Base-by-base conservation (phyloP, 371 early-diverging fungal species). In the Zychaea mexicana region DNA sequence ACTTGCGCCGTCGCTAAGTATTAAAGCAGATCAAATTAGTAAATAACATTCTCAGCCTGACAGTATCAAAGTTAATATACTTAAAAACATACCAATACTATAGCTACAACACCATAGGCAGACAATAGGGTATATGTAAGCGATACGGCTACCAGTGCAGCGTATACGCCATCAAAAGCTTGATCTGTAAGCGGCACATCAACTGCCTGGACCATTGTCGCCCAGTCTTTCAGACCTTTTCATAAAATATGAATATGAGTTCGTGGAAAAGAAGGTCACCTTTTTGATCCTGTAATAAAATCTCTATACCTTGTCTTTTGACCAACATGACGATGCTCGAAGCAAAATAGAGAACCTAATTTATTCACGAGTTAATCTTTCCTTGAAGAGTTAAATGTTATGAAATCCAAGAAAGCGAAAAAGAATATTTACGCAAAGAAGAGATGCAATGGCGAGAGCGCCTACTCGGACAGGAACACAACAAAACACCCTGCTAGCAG, bases 1-100 rank as follows among this genome's bases (percentile, higher is more conserved):
- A 19, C 22, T 52, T 72, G 45, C 72, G 67, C 9, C 61, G 64
- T 73, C 71, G 71, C 75, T 75, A n/a, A n/a, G n/a, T n/a, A n/a
- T n/a, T n/a, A n/a, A n/a, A n/a, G n/a, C n/a, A n/a, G n/a, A n/a
- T n/a, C n/a, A n/a, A n/a, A n/a, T n/a, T n/a, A n/a, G 17, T 15
- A 42, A 7, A 8, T 21, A 12, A n/a, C 42, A 62, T 53, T 15
- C 12, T 39, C 30, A 21, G n/a, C n/a, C n/a, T n/a, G n/a, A n/a
- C n/a, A n/a, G n/a, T n/a, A n/a, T n/a, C n/a, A n/a, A n/a, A n/a
- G n/a, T n/a, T n/a, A n/a, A n/a, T n/a, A n/a, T n/a, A n/a, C n/a
- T n/a, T n/a, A n/a, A n/a, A n/a, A n/a, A 32, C 62, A 67, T 61
- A 76, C 76, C 55, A 70, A 26, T 38, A 57, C 32, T 21, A 68